These are phyloP conservation scores for Sanguinoderma infundibulare DNA, from an alignment of 1,284 basidiomycete genomes.

Conservation along the genomic window DNA sequence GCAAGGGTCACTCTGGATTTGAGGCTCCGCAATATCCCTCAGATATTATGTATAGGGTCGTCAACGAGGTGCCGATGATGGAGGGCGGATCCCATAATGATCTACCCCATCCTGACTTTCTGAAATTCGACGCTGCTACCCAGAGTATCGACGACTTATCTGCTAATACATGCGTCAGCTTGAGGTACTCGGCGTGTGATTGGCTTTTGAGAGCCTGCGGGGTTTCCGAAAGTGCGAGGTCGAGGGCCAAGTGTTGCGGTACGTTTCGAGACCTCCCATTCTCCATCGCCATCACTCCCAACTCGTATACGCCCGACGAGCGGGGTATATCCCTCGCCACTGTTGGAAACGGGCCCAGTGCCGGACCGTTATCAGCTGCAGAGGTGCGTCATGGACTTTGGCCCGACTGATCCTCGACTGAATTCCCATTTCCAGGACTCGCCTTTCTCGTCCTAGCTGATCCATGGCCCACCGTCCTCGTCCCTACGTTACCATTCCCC, in stretches of 20 bases:
- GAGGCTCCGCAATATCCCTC: background rate
- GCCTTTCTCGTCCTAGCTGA: constrained; percentile 17
- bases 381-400: constrained; percentile 4
- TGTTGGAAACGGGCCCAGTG: background rate
- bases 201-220: constrained; percentile 8
- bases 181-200: constrained; percentile 10
- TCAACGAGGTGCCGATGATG: background rate
- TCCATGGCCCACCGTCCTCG: constrained; percentile 33
- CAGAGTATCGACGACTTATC: background rate
- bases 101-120: background rate
- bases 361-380: constrained; percentile 4
- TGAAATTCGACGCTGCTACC: background rate
- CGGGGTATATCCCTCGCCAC: background rate
- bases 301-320: background rate
- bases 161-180: constrained; percentile 1
- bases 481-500: constrained; percentile 46
- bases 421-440: constrained; percentile 2
- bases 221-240: constrained; percentile 9
- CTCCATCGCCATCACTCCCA: background rate
- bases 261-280: background rate
- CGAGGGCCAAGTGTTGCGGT: constrained; percentile 5
- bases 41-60: no score
- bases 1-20: background rate
- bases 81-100: background rate
- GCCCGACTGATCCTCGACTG: background rate